Base-by-base conservation (phyloP, 2,329 filamentous ascomycete species). In the Colletotrichum musicola region DNA sequence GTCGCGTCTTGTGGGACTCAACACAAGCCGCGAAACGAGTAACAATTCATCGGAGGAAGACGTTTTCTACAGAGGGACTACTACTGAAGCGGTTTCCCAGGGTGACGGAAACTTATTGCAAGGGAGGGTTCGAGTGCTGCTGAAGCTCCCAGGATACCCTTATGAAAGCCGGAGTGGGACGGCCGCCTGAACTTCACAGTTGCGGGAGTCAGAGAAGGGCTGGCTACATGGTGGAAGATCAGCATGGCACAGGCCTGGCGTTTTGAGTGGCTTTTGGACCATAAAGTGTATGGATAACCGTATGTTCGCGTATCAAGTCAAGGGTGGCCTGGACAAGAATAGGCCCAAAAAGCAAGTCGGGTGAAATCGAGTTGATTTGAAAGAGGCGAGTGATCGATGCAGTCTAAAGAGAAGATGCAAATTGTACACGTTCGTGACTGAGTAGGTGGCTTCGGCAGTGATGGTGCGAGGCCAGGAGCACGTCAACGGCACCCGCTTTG, bases 261-360 rank as follows among this genome's bases (percentile, higher is more conserved):
- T 42, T 64, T 68, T 54, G 46, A 50, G 22, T 53, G 46, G 35
- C 22, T 58, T 46, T 64, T 25, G 42, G 20, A 59, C 40, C 27
- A 40, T 25, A 40, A 57, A 44, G 61, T 54, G 53, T 49, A 64
- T 30, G 54, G 65, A 64, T 68, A 25, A 68, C 49, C 35, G 42
- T 30, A 22, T 68, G 49, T 54, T 22, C 38, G 38, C 42, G 55
- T 56, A 44, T 47, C 10, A 64, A 38, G 54, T 44, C 25, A 13
- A 49, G 30, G 44, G 30, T 38, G 25, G 27, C 51, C 22, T 46
- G 38, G 51, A 16, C n/a, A 38, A 49, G 42, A 42, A 25, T 25
- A 25, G 61, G 12, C 54, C n/a, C 55, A n/a, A 20, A 54, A 38
- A 54, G 51, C 51, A 38, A 40, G 27, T 22, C n/a, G 20, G 14